These are phyloP conservation scores for Perkinsela sp. DNA, from an alignment of 208 protist species.

Conservation along the genomic window DNA sequence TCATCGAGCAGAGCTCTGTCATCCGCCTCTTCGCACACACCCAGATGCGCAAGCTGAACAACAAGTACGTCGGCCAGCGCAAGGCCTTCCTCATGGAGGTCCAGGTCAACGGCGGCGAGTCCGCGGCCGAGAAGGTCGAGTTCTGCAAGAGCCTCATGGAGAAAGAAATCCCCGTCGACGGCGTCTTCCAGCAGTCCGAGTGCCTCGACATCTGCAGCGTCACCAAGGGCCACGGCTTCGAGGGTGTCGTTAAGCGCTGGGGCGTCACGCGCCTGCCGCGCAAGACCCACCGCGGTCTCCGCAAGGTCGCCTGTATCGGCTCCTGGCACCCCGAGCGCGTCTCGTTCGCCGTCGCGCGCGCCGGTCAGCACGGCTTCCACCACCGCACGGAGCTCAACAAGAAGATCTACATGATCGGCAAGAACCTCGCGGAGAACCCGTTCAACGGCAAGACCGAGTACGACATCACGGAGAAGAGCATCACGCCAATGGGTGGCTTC, in stretches of 20 bases:
- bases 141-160: slow-evolving; percentile 79
- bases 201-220: slow-evolving; percentile 85
- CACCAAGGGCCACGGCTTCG: slow-evolving; percentile 90
- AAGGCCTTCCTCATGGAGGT: slow-evolving; percentile 97
- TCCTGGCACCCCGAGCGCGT: slow-evolving; percentile 94
- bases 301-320: slow-evolving; percentile 98
- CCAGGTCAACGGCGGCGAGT: slow-evolving; percentile 93
- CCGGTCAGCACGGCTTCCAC: slow-evolving; percentile 95
- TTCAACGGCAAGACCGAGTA: slow-evolving; percentile 75
- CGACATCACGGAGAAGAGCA: slow-evolving; percentile 92
- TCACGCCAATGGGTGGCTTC: slow-evolving; percentile 98
- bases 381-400: slow-evolving; percentile 97
- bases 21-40: slow-evolving; percentile 94
- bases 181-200: slow-evolving; percentile 82
- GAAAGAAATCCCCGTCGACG: slow-evolving; percentile 74
- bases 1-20: slow-evolving; percentile 81
- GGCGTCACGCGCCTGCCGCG: slow-evolving; percentile 80
- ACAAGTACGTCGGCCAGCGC: slow-evolving; percentile 90
- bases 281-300: slow-evolving; percentile 94
- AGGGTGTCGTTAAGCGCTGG: slow-evolving; percentile 91
- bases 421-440: slow-evolving; percentile 25
- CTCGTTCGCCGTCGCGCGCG: slow-evolving; percentile 82
- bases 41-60: slow-evolving; percentile 75
- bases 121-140: slow-evolving; percentile 74
- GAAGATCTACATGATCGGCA: slow-evolving; percentile 95